phyloP scores from a whole-genome alignment of 306 rosid species.

The Glycine soja region DNA sequence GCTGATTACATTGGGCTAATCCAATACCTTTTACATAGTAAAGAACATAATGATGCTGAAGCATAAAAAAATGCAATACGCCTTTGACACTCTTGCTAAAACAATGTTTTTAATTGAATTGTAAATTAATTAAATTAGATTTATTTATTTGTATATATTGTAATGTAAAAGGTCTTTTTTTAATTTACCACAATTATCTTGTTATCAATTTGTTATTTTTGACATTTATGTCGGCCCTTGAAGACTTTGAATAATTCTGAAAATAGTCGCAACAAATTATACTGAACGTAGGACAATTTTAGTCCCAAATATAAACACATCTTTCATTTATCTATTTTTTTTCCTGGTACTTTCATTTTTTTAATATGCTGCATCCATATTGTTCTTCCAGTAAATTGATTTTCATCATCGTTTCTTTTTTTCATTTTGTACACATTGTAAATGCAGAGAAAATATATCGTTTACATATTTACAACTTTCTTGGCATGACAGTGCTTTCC shows the following conservation, averaged over 20 bases:
- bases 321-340: neutral
- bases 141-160: neutral
- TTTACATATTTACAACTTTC: too few relatives aligned
- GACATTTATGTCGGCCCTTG: neutral
- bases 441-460: neutral
- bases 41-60: neutral
- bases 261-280: neutral
- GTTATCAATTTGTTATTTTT: neutral
- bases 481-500: too few relatives aligned
- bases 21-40: neutral
- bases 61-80: neutral
- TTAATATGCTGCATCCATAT: neutral
- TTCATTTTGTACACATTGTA: neutral
- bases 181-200: neutral
- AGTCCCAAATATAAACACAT: neutral
- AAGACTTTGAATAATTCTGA: neutral
- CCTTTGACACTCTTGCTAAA: neutral
- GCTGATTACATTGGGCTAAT: neutral
- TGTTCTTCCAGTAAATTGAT: neutral
- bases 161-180: neutral
- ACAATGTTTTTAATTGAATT: neutral
- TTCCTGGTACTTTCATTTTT: neutral
- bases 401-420: neutral
- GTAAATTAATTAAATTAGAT: neutral
- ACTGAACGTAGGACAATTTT: neutral